Evolutionary conservation across 169 alveolate species (phyloP).

Genomic region (Blepharisma undulans): DNA sequence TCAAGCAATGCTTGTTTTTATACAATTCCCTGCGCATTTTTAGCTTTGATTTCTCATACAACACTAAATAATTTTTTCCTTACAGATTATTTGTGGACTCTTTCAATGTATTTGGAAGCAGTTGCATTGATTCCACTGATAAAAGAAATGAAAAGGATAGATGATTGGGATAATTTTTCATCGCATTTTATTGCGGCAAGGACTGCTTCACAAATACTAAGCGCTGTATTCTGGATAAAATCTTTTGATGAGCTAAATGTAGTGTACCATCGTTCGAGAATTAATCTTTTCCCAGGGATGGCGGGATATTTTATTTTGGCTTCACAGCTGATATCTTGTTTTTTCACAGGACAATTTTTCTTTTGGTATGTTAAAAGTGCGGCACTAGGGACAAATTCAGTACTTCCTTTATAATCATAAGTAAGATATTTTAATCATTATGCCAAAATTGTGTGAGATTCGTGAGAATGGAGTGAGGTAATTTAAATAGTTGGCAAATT

Average conservation of each 20-base stretch:
- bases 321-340: background rate
- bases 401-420: background rate
- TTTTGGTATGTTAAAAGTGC: slow-evolving; percentile 33
- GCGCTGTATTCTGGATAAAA: slow-evolving; percentile 92
- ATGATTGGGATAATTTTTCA: slow-evolving; percentile 67
- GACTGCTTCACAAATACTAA: slow-evolving; percentile 86
- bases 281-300: background rate
- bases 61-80: slow-evolving; percentile 90
- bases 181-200: slow-evolving; percentile 94
- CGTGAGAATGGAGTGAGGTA: background rate
- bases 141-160: slow-evolving; percentile 89
- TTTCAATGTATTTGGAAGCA: slow-evolving; percentile 92
- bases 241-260: slow-evolving; percentile 88
- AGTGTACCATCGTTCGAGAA: background rate
- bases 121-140: slow-evolving; percentile 92
- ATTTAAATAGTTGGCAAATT: background rate
- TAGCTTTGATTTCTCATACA: slow-evolving; percentile 91
- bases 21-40: slow-evolving; percentile 86
- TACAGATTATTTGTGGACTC: slow-evolving; percentile 91
- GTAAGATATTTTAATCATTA: background rate
- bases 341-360: slow-evolving; percentile 36
- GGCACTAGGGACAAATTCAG: slow-evolving; percentile 13
- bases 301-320: slow-evolving; percentile 27
- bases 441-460: background rate
- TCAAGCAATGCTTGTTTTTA: slow-evolving; percentile 76